These are phyloP conservation scores for Tulasnella sp. DNA, from an alignment of 768 basidiomycete genomes.

Conservation along the genomic window DNA sequence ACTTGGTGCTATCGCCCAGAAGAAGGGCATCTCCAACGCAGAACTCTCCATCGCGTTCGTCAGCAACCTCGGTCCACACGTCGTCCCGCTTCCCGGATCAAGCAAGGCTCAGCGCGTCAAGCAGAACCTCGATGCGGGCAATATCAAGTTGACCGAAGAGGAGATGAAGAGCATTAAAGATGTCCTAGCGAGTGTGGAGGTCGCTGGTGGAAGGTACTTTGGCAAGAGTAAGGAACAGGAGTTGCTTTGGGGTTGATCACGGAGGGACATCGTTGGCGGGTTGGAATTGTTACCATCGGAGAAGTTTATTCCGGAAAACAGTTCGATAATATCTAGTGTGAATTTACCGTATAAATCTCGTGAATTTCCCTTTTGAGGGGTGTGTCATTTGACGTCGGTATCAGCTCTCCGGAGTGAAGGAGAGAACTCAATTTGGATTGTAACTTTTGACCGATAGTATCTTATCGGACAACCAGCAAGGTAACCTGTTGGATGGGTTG, in stretches of 20 bases:
- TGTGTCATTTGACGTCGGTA: too few relatives aligned
- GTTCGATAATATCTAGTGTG: neutral
- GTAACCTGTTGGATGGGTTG: too few relatives aligned
- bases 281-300: too few relatives aligned
- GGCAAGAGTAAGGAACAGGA: slow-evolving; percentile 10
- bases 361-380: too few relatives aligned
- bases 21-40: slow-evolving; percentile 38
- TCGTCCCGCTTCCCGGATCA: slow-evolving; percentile 37
- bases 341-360: neutral
- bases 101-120: slow-evolving; percentile 42
- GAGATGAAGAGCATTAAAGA: slow-evolving; percentile 44
- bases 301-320: too few relatives aligned
- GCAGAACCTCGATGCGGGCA: slow-evolving; percentile 46
- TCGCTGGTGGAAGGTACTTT: slow-evolving; percentile 44
- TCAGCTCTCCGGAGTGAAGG: too few relatives aligned
- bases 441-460: too few relatives aligned
- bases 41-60: slow-evolving; percentile 44
- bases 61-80: slow-evolving; percentile 31
- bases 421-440: too few relatives aligned
- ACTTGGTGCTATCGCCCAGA: slow-evolving; percentile 34
- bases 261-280: too few relatives aligned
- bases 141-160: slow-evolving; percentile 41
- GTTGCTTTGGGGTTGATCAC: slow-evolving; percentile 20
- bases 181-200: slow-evolving; percentile 37
- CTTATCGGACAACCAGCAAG: too few relatives aligned